phyloP scores from a whole-genome alignment of 805 yeast genomes.

The Saturnispora saitoi region DNA sequence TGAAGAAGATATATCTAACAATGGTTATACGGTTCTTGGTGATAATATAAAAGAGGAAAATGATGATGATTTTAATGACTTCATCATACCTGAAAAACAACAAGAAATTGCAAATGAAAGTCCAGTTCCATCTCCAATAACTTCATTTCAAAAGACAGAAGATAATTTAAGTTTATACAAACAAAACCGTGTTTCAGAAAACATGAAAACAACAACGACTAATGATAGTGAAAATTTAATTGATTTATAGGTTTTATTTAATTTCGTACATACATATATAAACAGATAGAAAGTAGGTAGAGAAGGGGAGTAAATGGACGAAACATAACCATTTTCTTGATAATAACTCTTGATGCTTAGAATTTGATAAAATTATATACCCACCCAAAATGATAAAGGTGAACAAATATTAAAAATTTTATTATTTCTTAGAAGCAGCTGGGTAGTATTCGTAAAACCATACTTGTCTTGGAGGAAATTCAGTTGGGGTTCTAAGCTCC shows the following conservation, averaged over 20 bases:
- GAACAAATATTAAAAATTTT: background rate
- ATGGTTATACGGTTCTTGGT: background rate
- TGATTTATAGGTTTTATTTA: slow-evolving; percentile 5
- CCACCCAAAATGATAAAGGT: background rate
- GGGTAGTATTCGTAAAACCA: slow-evolving; percentile 60
- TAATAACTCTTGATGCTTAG: background rate
- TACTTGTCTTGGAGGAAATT: slow-evolving; percentile 71
- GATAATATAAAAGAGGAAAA: background rate
- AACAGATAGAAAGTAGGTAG: background rate
- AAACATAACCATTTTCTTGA: background rate
- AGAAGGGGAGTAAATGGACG: background rate
- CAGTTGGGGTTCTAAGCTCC: slow-evolving; percentile 83
- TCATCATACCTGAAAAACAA: background rate
- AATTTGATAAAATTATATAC: background rate
- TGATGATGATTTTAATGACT: background rate
- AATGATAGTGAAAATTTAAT: slow-evolving; percentile 1
- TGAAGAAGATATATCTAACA: slow-evolving; percentile 1
- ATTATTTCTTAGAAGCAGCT: slow-evolving; percentile 13
- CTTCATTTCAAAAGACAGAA: background rate
- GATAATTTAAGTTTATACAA: background rate
- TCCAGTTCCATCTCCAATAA: no score
- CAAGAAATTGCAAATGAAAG: background rate
- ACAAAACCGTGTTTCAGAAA: background rate
- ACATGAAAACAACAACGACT: no score
- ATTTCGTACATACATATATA: background rate